phyloP scores from a whole-genome alignment of 768 basidiomycete species.

The Kwoniella newhampshirensis region DNA sequence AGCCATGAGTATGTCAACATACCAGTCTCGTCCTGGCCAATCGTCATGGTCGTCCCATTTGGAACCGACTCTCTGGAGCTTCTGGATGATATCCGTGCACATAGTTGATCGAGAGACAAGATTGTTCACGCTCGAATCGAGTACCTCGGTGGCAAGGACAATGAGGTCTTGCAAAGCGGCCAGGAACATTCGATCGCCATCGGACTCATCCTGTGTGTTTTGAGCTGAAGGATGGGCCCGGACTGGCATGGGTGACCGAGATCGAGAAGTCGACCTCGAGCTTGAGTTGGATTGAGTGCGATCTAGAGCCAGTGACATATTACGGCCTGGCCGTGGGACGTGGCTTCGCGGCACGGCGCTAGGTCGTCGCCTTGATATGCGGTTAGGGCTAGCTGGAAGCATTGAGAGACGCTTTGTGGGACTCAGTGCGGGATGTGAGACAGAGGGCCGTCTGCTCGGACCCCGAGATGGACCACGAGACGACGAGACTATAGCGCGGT shows the following conservation, averaged over 20 bases:
- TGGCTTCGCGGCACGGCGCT: constrained; percentile 37
- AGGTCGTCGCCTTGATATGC: constrained; percentile 29
- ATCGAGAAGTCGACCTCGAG: constrained; percentile 92
- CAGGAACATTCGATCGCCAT: constrained; percentile 62
- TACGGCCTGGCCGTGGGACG: constrained; percentile 45
- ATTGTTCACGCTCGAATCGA: constrained; percentile 81
- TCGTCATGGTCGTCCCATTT: constrained; percentile 98
- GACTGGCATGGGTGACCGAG: constrained; percentile 84
- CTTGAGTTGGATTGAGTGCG: constrained; percentile 49
- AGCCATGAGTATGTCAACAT: constrained; percentile 91
- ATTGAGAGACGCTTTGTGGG: constrained; percentile 25
- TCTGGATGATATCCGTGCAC: constrained; percentile 81
- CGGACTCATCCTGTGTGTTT: constrained; percentile 20
- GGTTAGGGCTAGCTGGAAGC: constrained; percentile 41
- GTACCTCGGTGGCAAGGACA: constrained; percentile 85
- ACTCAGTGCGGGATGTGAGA: constrained; percentile 37
- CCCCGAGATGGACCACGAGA: constrained; percentile 40
- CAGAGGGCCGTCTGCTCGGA: constrained; percentile 45
- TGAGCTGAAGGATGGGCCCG: constrained; percentile 53
- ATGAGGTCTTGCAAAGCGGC: constrained; percentile 87
- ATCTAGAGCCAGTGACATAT: constrained; percentile 34
- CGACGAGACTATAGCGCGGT: constrained; percentile 24
- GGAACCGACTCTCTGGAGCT: constrained; percentile 85
- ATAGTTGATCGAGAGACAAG: constrained; percentile 81
- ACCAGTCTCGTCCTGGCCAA: constrained; percentile 97